Evolutionary conservation across 1,139 yeast species (phyloP).

Genomic region (Citeromyces hawaiiensis): DNA sequence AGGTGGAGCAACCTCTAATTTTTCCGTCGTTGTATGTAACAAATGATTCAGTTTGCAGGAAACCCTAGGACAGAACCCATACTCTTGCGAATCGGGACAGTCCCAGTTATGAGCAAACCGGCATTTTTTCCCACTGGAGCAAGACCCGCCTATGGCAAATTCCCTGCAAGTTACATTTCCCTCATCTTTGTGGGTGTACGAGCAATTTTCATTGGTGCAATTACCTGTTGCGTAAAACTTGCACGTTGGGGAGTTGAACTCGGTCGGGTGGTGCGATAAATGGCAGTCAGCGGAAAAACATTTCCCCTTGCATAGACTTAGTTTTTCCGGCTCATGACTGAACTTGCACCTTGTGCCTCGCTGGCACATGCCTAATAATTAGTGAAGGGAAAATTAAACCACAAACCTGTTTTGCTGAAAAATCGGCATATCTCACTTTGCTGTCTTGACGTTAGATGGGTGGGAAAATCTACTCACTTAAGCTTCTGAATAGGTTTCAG

Average conservation of each 20-base stretch:
- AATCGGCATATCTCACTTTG: slow-evolving; percentile 23
- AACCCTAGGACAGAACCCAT: slow-evolving; percentile 34
- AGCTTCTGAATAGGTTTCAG: slow-evolving; percentile 12
- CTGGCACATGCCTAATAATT: slow-evolving; percentile 32
- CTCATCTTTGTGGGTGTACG: slow-evolving; percentile 37
- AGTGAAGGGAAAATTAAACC: slow-evolving; percentile 4
- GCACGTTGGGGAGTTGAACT: slow-evolving; percentile 58
- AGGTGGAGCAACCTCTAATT: neutral
- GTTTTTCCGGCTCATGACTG: slow-evolving; percentile 34
- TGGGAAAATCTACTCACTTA: slow-evolving; percentile 7
- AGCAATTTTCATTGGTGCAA: slow-evolving; percentile 45
- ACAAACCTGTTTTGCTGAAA: slow-evolving; percentile 28
- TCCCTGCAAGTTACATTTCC: slow-evolving; percentile 42
- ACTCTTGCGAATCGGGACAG: slow-evolving; percentile 62
- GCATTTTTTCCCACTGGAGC: slow-evolving; percentile 48
- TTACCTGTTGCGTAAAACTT: slow-evolving; percentile 31
- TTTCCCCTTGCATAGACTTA: slow-evolving; percentile 42
- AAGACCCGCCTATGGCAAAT: slow-evolving; percentile 58
- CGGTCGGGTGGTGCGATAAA: slow-evolving; percentile 42
- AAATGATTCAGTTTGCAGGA: neutral
- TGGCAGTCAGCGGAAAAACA: slow-evolving; percentile 40
- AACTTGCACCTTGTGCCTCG: slow-evolving; percentile 40
- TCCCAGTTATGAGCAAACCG: slow-evolving; percentile 41
- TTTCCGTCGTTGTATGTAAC: neutral
- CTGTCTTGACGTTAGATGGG: no score